These are phyloP conservation scores for Podospora appendiculata DNA, from an alignment of 495 filamentous ascomycete genomes.

Conservation along the genomic window DNA sequence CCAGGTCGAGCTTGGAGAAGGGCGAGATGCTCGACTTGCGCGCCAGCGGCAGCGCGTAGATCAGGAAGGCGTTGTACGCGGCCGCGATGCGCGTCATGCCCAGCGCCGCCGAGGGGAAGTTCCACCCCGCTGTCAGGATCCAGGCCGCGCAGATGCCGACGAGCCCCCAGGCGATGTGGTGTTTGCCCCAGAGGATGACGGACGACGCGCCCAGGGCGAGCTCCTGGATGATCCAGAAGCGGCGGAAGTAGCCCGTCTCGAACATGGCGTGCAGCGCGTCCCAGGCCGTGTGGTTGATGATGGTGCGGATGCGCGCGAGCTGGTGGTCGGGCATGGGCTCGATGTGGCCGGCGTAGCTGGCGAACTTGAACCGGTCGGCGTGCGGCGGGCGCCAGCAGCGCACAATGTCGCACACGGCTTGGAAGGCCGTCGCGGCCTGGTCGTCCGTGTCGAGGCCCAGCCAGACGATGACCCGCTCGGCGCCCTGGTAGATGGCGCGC, in stretches of 20 bases:
- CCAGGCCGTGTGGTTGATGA: not conserved
- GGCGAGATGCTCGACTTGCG: not conserved
- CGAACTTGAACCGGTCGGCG: not conserved
- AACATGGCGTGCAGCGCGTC: constrained; percentile 2
- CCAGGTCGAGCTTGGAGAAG: constrained; percentile 7
- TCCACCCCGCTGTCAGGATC: constrained; percentile 4
- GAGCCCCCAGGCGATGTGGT: constrained; percentile 6
- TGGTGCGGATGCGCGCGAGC: not conserved
- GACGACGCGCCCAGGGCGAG: constrained; percentile 2
- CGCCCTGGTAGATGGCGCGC: constrained; percentile 8
- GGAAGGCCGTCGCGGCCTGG: not conserved
- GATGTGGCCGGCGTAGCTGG: not conserved
- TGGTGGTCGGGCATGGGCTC: constrained; percentile 2
- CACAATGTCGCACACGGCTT: constrained; percentile 4
- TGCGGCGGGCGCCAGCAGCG: constrained; percentile 1
- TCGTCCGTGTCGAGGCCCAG: constrained; percentile 1
- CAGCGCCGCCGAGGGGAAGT: not conserved
- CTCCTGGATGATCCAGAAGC: constrained; percentile 10
- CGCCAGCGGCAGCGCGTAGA: constrained; percentile 4
- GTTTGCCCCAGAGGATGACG: constrained; percentile 4
- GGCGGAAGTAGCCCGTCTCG: constrained; percentile 4
- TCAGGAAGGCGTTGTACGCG: constrained; percentile 8
- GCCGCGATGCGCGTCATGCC: not conserved
- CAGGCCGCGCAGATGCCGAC: constrained; percentile 6
- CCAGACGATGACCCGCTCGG: constrained; percentile 9